A percentile compares a stretch with the other conserved stretches of the same genome.
phyloP scores from a whole-genome alignment of 805 yeast species.

The Monosporozyma aerobia region DNA sequence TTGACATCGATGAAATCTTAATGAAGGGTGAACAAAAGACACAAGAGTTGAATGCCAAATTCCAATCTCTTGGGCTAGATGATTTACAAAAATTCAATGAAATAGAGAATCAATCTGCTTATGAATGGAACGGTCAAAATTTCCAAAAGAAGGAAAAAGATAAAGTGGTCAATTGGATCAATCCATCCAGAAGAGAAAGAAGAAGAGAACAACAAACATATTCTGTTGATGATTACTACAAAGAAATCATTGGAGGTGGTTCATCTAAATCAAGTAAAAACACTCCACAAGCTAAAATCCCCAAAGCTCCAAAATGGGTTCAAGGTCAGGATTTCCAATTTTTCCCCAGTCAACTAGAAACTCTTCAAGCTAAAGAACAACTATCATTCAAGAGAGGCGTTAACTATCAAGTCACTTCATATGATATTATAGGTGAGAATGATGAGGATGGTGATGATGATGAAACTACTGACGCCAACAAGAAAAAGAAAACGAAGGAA shows the following conservation, averaged over 20 bases:
- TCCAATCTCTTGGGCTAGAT: slow-evolving; percentile 79
- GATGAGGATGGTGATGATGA: slow-evolving; percentile 44
- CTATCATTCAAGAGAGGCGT: slow-evolving; percentile 51
- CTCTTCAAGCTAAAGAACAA: slow-evolving; percentile 54
- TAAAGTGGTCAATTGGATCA: slow-evolving; percentile 49
- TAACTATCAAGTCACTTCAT: slow-evolving; percentile 47
- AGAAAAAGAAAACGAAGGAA: slow-evolving; percentile 16
- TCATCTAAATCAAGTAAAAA: slow-evolving; percentile 27
- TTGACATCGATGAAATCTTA: slow-evolving; percentile 78
- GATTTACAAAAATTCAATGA: slow-evolving; percentile 82
- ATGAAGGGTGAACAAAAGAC: slow-evolving; percentile 78
- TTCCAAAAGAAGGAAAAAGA: slow-evolving; percentile 34
- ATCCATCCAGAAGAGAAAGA: slow-evolving; percentile 50
- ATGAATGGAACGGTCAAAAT: slow-evolving; percentile 93
- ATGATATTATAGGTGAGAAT: slow-evolving; percentile 48
- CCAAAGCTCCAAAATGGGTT: slow-evolving; percentile 55
- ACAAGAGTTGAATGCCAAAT: slow-evolving; percentile 66
- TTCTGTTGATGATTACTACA: slow-evolving; percentile 67
- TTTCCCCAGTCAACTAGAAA: slow-evolving; percentile 46
- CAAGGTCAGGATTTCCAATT: slow-evolving; percentile 69
- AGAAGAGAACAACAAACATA: slow-evolving; percentile 73
- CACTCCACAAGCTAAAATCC: slow-evolving; percentile 34
- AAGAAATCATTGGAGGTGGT: slow-evolving; percentile 44
- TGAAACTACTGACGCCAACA: slow-evolving; percentile 34
- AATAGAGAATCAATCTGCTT: slow-evolving; percentile 70